These are phyloP conservation scores for Amphibolis antarctica DNA, from an alignment of 106 monocot genomes.

Conservation along the genomic window DNA sequence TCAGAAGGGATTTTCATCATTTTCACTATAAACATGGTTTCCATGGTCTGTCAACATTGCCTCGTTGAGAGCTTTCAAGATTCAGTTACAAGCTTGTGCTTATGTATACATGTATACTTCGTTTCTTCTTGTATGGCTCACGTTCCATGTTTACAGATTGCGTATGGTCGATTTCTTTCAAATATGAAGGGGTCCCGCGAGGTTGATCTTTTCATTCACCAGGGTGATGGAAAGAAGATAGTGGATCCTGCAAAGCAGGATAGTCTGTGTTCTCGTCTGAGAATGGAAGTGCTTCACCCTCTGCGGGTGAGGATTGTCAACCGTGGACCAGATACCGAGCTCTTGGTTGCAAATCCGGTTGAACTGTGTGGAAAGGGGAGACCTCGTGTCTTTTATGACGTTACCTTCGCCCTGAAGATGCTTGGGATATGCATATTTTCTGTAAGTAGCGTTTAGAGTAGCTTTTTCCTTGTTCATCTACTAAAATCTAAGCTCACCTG, in stretches of 20 bases:
- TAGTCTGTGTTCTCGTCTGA: constrained; percentile 36
- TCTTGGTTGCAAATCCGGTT: constrained; percentile 76
- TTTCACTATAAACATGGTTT: too few relatives aligned
- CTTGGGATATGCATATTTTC: constrained; percentile 96
- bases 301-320: constrained; percentile 50
- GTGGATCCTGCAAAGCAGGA: constrained; percentile 67
- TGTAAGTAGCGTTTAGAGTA: constrained; percentile 28
- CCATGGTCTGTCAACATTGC: too few relatives aligned
- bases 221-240: constrained; percentile 70
- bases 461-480: background rate
- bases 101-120: background rate
- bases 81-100: background rate
- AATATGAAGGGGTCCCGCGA: constrained; percentile 71
- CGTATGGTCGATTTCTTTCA: constrained; percentile 58
- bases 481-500: background rate
- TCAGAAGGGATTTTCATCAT: too few relatives aligned
- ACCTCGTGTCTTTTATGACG: constrained; percentile 79
- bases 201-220: constrained; percentile 68
- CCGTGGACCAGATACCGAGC: constrained; percentile 77
- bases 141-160: constrained; percentile 21
- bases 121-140: background rate
- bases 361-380: constrained; percentile 79
- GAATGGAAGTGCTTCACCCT: constrained; percentile 67
- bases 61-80: too few relatives aligned
- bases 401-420: constrained; percentile 52